Percentiles rank a stretch among this genome's conserved stretches.
phyloP scores from a whole-genome alignment of 495 filamentous ascomycete species.

The Saxophila tyrrhenica region DNA sequence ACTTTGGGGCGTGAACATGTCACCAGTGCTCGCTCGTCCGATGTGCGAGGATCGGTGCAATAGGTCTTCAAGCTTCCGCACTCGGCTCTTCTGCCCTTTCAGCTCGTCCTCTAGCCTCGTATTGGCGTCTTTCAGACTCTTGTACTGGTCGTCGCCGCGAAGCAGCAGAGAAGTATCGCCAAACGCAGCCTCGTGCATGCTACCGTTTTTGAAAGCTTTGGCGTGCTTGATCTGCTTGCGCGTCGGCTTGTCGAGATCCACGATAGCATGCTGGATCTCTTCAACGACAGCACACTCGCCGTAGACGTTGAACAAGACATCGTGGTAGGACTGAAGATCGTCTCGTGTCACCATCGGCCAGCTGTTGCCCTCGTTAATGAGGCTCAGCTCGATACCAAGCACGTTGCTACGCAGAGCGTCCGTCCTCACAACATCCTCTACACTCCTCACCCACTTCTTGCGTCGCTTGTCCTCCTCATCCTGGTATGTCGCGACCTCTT shows the following conservation, averaged over 20 bases:
- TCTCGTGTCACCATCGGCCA: conserved; percentile 59
- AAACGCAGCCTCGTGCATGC: conserved; percentile 71
- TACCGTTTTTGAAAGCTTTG: conserved; percentile 92
- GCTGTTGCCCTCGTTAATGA: conserved; percentile 63
- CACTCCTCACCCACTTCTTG: conserved; percentile 78
- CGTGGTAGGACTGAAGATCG: conserved; percentile 45
- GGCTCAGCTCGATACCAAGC: conserved; percentile 71
- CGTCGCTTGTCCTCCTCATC: conserved; percentile 84
- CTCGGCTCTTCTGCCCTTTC: conserved; percentile 78
- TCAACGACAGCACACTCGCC: conserved; percentile 59
- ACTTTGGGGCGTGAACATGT: conserved; percentile 42
- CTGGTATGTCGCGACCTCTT: conserved; percentile 80
- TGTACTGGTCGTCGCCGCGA: conserved; percentile 67
- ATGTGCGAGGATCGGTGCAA: conserved; percentile 75
- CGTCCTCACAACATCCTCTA: conserved; percentile 44
- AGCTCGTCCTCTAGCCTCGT: conserved; percentile 65
- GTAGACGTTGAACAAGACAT: conserved; percentile 38
- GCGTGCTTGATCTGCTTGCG: conserved; percentile 64
- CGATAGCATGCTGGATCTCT: conserved; percentile 46
- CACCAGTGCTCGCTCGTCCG: conserved; percentile 56
- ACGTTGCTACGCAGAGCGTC: conserved; percentile 52
- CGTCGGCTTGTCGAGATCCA: conserved; percentile 59
- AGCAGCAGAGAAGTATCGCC: conserved; percentile 71
- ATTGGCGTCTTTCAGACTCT: conserved; percentile 65
- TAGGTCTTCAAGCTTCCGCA: conserved; percentile 85